Evolutionary conservation across 306 rosid species (phyloP).

Genomic region (peach (Prunus persica)): Prunus_persica_NCBIv2 NC_034016.1:22032001-22032500

Average conservation of each 20-base stretch:
- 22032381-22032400: no score
- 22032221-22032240: not conserved
- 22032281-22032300: not conserved
- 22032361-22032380: no score
- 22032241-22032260: not conserved
- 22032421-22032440: no score
- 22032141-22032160: constrained; percentile 37
- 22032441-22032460: no score
- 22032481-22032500: no score
- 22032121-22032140: constrained; percentile 64
- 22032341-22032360: no score
- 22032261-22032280: not conserved
- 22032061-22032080: constrained; percentile 61
- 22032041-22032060: constrained; percentile 56
- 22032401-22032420: no score
- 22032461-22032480: no score
- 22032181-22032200: no score
- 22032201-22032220: not conserved
- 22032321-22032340: not conserved
- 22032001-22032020: constrained; percentile 69
- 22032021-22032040: constrained; percentile 52
- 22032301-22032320: not conserved
- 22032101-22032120: constrained; percentile 59
- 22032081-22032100: constrained; percentile 59
- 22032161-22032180: not conserved